Percentiles rank a stretch among this genome's conserved stretches.
phyloP scores from a whole-genome alignment of 129 eudicot genomes.

The Deinandra increscens region DNA sequence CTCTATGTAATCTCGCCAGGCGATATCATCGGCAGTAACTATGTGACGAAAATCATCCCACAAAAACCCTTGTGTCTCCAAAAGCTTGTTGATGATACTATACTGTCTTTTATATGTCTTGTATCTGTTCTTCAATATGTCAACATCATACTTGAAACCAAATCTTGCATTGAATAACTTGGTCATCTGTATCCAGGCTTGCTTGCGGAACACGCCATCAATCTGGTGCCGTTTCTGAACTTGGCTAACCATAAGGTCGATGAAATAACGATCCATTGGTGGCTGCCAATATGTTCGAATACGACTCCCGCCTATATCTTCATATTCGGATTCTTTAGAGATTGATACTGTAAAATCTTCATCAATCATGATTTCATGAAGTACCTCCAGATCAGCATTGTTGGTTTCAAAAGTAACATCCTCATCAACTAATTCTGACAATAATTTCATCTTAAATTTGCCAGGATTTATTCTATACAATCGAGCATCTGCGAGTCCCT shows the following conservation, averaged over 20 bases:
- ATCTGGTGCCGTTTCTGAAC: slow-evolving; percentile 50
- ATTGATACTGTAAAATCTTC: slow-evolving; percentile 39
- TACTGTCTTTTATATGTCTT: slow-evolving; percentile 47
- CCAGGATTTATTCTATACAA: slow-evolving; percentile 39
- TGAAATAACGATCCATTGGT: slow-evolving; percentile 53
- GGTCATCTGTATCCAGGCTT: slow-evolving; percentile 56
- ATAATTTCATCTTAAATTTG: slow-evolving; percentile 24
- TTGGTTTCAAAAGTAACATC: slow-evolving; percentile 14
- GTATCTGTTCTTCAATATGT: slow-evolving; percentile 49
- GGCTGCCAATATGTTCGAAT: slow-evolving; percentile 57
- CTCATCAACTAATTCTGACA: slow-evolving; percentile 22
- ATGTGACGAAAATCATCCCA: slow-evolving; percentile 53
- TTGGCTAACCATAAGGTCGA: slow-evolving; percentile 53
- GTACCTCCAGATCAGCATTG: slow-evolving; percentile 37
- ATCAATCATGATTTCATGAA: slow-evolving; percentile 43
- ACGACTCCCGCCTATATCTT: slow-evolving; percentile 30
- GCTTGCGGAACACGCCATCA: slow-evolving; percentile 49
- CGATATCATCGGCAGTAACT: slow-evolving; percentile 53
- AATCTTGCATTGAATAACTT: slow-evolving; percentile 39
- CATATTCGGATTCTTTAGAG: slow-evolving; percentile 21
- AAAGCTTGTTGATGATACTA: slow-evolving; percentile 43
- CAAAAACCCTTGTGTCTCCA: slow-evolving; percentile 45
- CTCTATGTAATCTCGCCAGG: slow-evolving; percentile 57
- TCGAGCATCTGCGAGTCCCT: slow-evolving; percentile 51
- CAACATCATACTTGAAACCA: slow-evolving; percentile 42